phyloP scores from a whole-genome alignment of 1,139 yeast genomes.

The Saccharomyces hybrid region DNA sequence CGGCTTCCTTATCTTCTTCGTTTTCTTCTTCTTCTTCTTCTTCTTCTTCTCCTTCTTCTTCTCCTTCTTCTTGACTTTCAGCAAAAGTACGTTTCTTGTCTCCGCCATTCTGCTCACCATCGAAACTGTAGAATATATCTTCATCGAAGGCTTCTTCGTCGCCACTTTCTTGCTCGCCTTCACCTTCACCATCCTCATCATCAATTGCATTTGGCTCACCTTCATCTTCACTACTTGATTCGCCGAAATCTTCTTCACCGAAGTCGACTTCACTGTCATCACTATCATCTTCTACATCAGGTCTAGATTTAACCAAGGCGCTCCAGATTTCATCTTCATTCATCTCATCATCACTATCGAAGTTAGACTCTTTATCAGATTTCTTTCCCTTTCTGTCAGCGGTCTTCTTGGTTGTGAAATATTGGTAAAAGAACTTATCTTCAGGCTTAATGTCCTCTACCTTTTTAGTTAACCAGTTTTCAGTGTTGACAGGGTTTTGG shows the following conservation, averaged over 20 bases:
- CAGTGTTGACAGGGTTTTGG: slow-evolving; percentile 66
- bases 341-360: slow-evolving; percentile 46
- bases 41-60: slow-evolving; percentile 22
- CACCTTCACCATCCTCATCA: slow-evolving; percentile 21
- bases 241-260: slow-evolving; percentile 30
- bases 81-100: slow-evolving; percentile 17
- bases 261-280: slow-evolving; percentile 41
- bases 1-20: slow-evolving; percentile 16
- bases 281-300: slow-evolving; percentile 65
- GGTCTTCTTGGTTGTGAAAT: slow-evolving; percentile 59
- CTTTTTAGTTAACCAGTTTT: slow-evolving; percentile 70
- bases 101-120: slow-evolving; percentile 24
- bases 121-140: slow-evolving; percentile 15
- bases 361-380: slow-evolving; percentile 29
- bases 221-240: slow-evolving; percentile 31
- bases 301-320: slow-evolving; percentile 77
- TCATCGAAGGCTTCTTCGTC: slow-evolving; percentile 9
- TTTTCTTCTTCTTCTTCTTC: slow-evolving; percentile 17
- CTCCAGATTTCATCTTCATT: slow-evolving; percentile 83
- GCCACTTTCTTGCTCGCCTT: slow-evolving; percentile 25
- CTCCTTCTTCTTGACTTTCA: slow-evolving; percentile 18
- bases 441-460: slow-evolving; percentile 70
- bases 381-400: slow-evolving; percentile 31
- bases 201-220: slow-evolving; percentile 29
- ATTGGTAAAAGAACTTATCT: slow-evolving; percentile 83